Percentiles rank a stretch among this genome's conserved stretches.
Conservation (phyloP, 257 asterid species). For the Ballota nigra region DNA sequence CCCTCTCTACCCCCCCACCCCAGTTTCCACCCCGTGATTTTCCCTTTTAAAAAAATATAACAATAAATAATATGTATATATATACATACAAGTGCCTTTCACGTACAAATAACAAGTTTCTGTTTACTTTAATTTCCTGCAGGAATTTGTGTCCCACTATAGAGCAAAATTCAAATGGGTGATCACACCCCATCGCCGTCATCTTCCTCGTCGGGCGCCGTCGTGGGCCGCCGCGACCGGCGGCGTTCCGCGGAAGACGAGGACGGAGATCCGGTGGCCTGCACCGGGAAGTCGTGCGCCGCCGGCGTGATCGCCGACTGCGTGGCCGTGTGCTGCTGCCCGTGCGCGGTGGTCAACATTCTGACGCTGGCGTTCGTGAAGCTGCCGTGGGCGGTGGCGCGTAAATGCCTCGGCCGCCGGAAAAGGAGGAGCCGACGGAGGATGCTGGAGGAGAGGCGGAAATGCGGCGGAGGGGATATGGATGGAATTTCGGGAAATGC, state of each 20-base stretch:
- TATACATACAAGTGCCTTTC: background rate
- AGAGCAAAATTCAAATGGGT: constrained; percentile 14
- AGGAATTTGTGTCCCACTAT: constrained; percentile 14
- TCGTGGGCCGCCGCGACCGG: constrained; percentile 30
- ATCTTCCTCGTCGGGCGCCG: constrained; percentile 30
- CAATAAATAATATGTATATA: no score
- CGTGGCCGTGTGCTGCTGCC: constrained; percentile 93
- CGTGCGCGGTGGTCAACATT: constrained; percentile 78
- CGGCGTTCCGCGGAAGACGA: constrained; percentile 33
- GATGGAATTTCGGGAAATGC: constrained; percentile 38
- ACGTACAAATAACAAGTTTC: background rate
- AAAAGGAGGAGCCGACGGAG: constrained; percentile 27
- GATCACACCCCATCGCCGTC: constrained; percentile 36
- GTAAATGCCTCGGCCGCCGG: constrained; percentile 44
- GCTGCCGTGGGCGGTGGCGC: constrained; percentile 85
- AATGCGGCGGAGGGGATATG: constrained; percentile 26
- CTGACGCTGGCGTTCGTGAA: constrained; percentile 60
- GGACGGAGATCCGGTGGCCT: constrained; percentile 40
- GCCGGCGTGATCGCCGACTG: constrained; percentile 90
- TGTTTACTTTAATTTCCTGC: background rate
- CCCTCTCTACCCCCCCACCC: background rate
- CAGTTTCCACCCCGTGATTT: constrained; percentile 4
- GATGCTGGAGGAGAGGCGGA: constrained; percentile 29
- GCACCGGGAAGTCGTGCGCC: constrained; percentile 76
- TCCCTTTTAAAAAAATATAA: background rate